Percentiles rank a stretch among this genome's conserved stretches.
phyloP scores from a whole-genome alignment of 1,139 yeast genomes.

The Wickerhamomyces sp. region DNA sequence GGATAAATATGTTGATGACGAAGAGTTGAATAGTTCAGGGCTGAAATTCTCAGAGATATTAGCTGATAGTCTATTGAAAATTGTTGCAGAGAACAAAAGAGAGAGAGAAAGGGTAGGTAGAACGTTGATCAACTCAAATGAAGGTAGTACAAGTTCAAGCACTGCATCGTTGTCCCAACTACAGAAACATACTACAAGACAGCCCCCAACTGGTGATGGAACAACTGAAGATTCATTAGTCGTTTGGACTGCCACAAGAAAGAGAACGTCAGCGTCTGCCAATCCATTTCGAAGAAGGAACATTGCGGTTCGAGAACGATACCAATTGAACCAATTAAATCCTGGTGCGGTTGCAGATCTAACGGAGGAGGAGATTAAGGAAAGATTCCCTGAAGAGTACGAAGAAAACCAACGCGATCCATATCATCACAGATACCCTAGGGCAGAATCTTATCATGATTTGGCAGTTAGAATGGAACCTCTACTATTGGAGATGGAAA shows the following conservation, averaged over 20 bases:
- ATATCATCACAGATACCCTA: constrained; percentile 85
- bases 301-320: constrained; percentile 63
- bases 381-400: constrained; percentile 64
- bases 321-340: constrained; percentile 80
- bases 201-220: constrained; percentile 30
- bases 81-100: constrained; percentile 25
- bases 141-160: constrained; percentile 8
- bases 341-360: constrained; percentile 85
- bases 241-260: constrained; percentile 91
- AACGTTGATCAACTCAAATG: constrained; percentile 1
- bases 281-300: constrained; percentile 55
- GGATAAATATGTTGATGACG: constrained; percentile 47
- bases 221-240: constrained; percentile 39
- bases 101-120: constrained; percentile 1
- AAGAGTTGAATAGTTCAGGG: constrained; percentile 61
- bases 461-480: constrained; percentile 94
- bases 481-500: constrained; percentile 84
- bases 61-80: constrained; percentile 26
- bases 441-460: constrained; percentile 95
- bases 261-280: constrained; percentile 79
- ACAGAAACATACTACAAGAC: constrained; percentile 21
- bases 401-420: constrained; percentile 68
- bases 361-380: constrained; percentile 52
- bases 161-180: constrained; percentile 9
- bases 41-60: constrained; percentile 46